These are phyloP conservation scores for Gymnopus androsaceus DNA, from an alignment of 1,284 basidiomycete genomes.

Conservation along the genomic window DNA sequence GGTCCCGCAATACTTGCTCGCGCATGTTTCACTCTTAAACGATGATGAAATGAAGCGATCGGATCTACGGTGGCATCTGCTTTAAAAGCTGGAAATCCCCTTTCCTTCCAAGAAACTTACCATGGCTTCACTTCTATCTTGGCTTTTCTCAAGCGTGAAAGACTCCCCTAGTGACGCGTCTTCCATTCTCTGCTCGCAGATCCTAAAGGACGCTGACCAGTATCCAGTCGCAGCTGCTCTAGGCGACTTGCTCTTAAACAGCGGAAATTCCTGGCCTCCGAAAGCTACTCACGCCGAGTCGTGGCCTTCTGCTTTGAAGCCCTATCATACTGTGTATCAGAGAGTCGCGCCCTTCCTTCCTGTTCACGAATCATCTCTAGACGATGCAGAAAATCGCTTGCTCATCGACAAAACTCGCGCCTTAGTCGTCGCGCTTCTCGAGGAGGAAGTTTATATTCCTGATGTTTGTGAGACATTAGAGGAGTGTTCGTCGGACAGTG, in stretches of 20 bases:
- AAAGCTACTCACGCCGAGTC: constrained; percentile 21
- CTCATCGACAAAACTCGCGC: constrained; percentile 22
- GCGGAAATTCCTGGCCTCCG: constrained; percentile 21
- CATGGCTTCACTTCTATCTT: constrained; percentile 5
- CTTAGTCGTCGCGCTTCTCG: constrained; percentile 17
- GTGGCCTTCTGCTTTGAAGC: constrained; percentile 18
- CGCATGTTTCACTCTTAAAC: too few relatives aligned
- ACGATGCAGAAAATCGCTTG: constrained; percentile 21
- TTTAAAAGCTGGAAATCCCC: background rate
- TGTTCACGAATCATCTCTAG: constrained; percentile 20
- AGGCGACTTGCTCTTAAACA: background rate
- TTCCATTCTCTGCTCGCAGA: background rate
- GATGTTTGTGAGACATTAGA: constrained; percentile 20
- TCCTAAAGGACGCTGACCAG: background rate
- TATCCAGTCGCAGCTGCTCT: background rate
- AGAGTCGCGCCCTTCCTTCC: constrained; percentile 20
- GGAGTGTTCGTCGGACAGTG: constrained; percentile 4
- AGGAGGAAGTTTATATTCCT: constrained; percentile 13
- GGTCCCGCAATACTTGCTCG: too few relatives aligned
- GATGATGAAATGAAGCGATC: too few relatives aligned
- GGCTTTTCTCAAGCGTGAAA: background rate
- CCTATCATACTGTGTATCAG: constrained; percentile 20
- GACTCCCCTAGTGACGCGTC: background rate
- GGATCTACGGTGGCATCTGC: too few relatives aligned
- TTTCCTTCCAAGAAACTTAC: background rate